phyloP scores from a whole-genome alignment of 1,139 yeast species.

The Nakaseomyces nivariensis region DNA sequence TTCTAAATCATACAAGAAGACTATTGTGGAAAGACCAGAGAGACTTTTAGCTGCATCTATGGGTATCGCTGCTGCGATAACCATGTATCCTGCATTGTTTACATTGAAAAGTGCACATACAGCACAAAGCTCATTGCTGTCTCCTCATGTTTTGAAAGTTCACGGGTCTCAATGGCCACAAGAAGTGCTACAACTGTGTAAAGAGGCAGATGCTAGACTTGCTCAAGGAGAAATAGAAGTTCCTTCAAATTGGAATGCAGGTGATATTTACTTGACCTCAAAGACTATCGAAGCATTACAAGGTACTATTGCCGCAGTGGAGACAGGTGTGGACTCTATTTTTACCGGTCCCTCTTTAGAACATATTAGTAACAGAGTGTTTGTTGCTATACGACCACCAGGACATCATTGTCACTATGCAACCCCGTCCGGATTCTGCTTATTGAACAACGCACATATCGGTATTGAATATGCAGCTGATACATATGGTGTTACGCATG shows the following conservation, averaged over 20 bases:
- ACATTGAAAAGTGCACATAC: conserved; percentile 37
- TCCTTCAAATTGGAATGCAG: conserved; percentile 74
- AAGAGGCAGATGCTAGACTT: conserved; percentile 48
- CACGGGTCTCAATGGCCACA: conserved; percentile 73
- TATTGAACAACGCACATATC: conserved; percentile 73
- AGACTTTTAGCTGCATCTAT: conserved; percentile 64
- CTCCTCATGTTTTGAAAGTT: conserved; percentile 56
- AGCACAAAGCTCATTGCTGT: conserved; percentile 18
- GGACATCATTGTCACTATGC: conserved; percentile 89
- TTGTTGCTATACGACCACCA: conserved; percentile 71
- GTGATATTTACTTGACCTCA: conserved; percentile 68
- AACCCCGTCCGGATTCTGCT: conserved; percentile 79
- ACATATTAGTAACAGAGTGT: conserved; percentile 45
- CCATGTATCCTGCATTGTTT: conserved; percentile 57
- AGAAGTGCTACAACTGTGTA: conserved; percentile 48
- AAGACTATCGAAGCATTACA: conserved; percentile 63
- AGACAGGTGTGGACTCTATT: conserved; percentile 56
- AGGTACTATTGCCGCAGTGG: conserved; percentile 74
- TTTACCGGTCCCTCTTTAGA: conserved; percentile 30
- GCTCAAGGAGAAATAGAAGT: conserved; percentile 55
- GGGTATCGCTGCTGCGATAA: conserved; percentile 69
- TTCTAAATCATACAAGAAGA: conserved; percentile 51
- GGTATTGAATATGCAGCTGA: conserved; percentile 72
- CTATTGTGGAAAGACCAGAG: conserved; percentile 81
- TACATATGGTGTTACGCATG: conserved; percentile 61